Evolutionary conservation across 192 early-diverging fungal genomes (phyloP), one percentile per base, ranked within the genome.

Genomic region (Coemansia aciculifera): DNA sequence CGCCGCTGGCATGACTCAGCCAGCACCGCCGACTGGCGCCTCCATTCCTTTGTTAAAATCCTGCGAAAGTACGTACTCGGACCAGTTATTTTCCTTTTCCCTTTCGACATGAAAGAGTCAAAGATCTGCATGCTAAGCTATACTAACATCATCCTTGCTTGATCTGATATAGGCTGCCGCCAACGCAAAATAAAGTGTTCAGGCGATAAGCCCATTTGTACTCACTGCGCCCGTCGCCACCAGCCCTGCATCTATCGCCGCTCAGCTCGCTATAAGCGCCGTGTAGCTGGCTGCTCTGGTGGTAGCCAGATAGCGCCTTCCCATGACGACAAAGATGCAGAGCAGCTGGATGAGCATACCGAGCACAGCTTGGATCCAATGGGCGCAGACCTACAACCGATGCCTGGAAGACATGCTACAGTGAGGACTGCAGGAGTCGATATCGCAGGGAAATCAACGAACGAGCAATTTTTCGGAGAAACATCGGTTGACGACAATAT

Each of bases 221-320:
- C 75, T 40, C 75, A 83, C 57, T 83, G 80, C 21, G 80, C 80
- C 19, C 75, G 75, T 4, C 75, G 80, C 39, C 72, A 83, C 59
- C 80, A 83, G 66, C 80, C 80, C 42, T 83, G 80, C 31, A 77
- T 83, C 21, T 83, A 77, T 48, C 71, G 80, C 24, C 75, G 74
- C 37, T 83, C 80, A n/a, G 80, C 80, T 23, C 80, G 80, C n/a
- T 83, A 83, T 48, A 83, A 83, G 62, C 71, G 80, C 29, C 80
- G 75, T 19, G 32, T 74, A 6, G 67, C 76, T 40, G 44, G 66
- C 15, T 37, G 21, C 32, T 40, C 37, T 10, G 23, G 32, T 24
- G 57, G 57, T 29, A 32, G 5, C 34, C 15, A 34, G 54, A 57
- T 57, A 54, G 51, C 34, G 23, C 36, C 34, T 19, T 13, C 27